Base-by-base conservation (phyloP, 1,284 basidiomycete genomes). In the Rhodotorula glutinis region DNA sequence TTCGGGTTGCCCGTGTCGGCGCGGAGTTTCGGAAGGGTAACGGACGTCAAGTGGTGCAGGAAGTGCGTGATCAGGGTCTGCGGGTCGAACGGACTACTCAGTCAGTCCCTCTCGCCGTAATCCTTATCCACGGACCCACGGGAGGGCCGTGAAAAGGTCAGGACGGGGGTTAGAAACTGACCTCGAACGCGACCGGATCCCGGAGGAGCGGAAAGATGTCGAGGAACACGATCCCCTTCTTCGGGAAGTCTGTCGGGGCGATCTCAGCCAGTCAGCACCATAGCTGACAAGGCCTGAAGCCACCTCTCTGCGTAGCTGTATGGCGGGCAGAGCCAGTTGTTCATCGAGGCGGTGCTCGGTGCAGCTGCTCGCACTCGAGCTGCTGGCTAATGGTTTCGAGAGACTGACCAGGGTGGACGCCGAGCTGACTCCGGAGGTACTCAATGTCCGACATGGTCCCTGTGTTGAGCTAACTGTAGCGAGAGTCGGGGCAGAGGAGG, bases 161-260 rank as follows among this genome's bases (percentile, higher is more conserved):
- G n/a, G n/a, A n/a, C n/a, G n/a, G n/a, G n/a, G n/a, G n/a, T n/a
- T n/a, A n/a, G n/a, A 25, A 19, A 27, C 49, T 23, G n/a, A 65
- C 68, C 81, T 96, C 93, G 77, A 94, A 91, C 4, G 87, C 87
- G 67, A 89, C 75, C 16, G 93, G 92, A 77, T 91, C 83, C 27
- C 88, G 85, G 38, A 96, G 84, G 76, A 96, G 84, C 19, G 93
- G 93, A 79, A 96, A 92, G 76, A 96, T 90, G 79, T 97, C 92
- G 67, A 92, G 81, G 76, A 92, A 92, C 52, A 83, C 82, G 74
- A 92, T 84, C 14, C 67, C 69, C 52, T 60, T 53, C 38, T 67
- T 73, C 16, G 69, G 61, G 46, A 65, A 64, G 19, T 65, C 66
- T 66, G 63, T 16, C 7, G 43, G 14, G 43, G 21, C 9, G 14